A percentile compares a stretch with the other conserved stretches of the same genome.
Evolutionary conservation across 495 filamentous ascomycete genomes (phyloP).

Genomic region (Penicillium angulare): DNA sequence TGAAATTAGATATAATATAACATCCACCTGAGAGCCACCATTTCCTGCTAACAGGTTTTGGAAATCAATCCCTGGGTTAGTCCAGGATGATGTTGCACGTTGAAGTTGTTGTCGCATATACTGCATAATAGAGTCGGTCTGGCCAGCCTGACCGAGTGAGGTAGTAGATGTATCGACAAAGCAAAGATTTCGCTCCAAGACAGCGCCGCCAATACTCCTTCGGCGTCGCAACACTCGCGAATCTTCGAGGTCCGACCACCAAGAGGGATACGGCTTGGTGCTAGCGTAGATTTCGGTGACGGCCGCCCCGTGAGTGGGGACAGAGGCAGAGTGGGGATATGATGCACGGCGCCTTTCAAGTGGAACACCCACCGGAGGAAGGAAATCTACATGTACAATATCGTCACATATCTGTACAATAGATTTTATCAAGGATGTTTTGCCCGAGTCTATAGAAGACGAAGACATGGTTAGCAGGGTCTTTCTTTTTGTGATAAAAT

Average conservation of each 20-base stretch:
- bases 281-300: constrained; percentile 89
- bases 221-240: constrained; percentile 65
- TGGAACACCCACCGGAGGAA: constrained; percentile 53
- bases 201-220: constrained; percentile 76
- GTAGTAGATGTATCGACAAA: constrained; percentile 92
- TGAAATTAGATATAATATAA: constrained; percentile 77
- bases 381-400: constrained; percentile 91
- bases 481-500: background rate
- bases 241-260: constrained; percentile 92
- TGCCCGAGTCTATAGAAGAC: constrained; percentile 62
- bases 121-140: constrained; percentile 65
- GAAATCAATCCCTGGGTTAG: constrained; percentile 68
- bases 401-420: constrained; percentile 94
- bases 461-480: background rate
- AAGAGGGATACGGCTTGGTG: constrained; percentile 85
- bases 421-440: constrained; percentile 88
- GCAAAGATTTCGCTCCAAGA: constrained; percentile 90
- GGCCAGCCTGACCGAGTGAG: constrained; percentile 61
- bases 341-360: constrained; percentile 25
- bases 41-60: constrained; percentile 77
- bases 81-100: constrained; percentile 58
- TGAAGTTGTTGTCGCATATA: constrained; percentile 76
- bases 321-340: constrained; percentile 31
- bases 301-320: constrained; percentile 27
- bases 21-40: constrained; percentile 87